A percentile compares a stretch with the other conserved stretches of the same genome.
Conservation (phyloP, 768 basidiomycete species). For the Termitomyces sp. region DNA sequence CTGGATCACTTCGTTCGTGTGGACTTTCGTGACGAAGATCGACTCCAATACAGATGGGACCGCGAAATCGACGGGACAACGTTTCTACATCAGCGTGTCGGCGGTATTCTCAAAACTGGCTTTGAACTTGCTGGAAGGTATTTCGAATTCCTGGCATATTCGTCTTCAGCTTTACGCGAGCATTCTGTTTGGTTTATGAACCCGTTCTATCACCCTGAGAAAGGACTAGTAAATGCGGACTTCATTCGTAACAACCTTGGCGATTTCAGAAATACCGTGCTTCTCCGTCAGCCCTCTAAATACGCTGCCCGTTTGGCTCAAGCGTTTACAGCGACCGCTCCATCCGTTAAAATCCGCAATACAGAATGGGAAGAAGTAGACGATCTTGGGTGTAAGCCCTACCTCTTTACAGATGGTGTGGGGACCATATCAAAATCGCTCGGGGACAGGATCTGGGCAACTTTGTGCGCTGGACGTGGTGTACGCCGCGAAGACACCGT, state of each 20-base stretch:
- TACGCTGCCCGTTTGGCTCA: slow-evolving; percentile 81
- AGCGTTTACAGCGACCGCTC: slow-evolving; percentile 79
- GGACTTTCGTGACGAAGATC: slow-evolving; percentile 81
- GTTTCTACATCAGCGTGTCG: slow-evolving; percentile 57
- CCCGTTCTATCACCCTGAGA: slow-evolving; percentile 46
- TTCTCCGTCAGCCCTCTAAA: slow-evolving; percentile 62
- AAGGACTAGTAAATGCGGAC: slow-evolving; percentile 44
- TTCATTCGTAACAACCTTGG: slow-evolving; percentile 61
- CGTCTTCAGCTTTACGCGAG: slow-evolving; percentile 67
- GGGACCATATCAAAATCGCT: slow-evolving; percentile 69
- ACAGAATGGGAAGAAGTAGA: slow-evolving; percentile 58
- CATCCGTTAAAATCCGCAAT: slow-evolving; percentile 50
- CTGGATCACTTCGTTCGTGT: slow-evolving; percentile 75
- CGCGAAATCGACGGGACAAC: slow-evolving; percentile 52
- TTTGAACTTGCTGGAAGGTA: slow-evolving; percentile 63
- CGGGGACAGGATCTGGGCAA: slow-evolving; percentile 53
- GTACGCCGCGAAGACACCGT: slow-evolving; percentile 26
- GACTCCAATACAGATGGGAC: slow-evolving; percentile 67
- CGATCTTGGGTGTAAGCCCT: slow-evolving; percentile 44
- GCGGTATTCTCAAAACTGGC: slow-evolving; percentile 51
- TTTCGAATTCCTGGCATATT: slow-evolving; percentile 83
- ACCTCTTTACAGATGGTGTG: slow-evolving; percentile 70
- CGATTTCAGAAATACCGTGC: slow-evolving; percentile 47
- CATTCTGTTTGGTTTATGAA: slow-evolving; percentile 82
- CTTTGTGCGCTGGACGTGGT: slow-evolving; percentile 39